Conservation (phyloP, 1,139 yeast genomes). For the Debaryomyces coudertii region DNA sequence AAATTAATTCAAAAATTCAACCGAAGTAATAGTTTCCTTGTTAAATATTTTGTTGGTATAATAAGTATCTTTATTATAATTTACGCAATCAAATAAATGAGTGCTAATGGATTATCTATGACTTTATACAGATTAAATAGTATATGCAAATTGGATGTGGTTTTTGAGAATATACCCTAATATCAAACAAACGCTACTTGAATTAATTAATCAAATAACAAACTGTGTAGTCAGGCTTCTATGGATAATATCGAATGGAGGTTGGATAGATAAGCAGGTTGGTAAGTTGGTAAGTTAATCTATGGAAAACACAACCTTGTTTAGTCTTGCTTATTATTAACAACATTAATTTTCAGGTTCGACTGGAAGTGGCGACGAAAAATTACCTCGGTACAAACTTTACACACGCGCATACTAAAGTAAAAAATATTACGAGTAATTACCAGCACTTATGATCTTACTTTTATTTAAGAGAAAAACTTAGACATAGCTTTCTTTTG, state of each 20-base stretch:
- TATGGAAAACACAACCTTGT: constrained; percentile 8
- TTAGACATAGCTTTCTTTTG: constrained; percentile 86
- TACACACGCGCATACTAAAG: constrained; percentile 9
- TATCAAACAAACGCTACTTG: constrained; percentile 4
- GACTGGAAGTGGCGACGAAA: constrained; percentile 17
- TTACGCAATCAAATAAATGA: constrained; percentile 30
- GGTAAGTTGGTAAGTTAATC: constrained; percentile 7
- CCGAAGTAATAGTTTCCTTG: background rate
- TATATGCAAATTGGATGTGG: constrained; percentile 10
- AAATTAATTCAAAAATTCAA: constrained; percentile 1
- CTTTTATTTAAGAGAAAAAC: constrained; percentile 51
- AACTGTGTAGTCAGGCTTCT: constrained; percentile 4
- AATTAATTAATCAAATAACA: constrained; percentile 2
- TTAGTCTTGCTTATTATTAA: constrained; percentile 6
- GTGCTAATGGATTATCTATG: constrained; percentile 21
- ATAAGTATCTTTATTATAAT: constrained; percentile 6
- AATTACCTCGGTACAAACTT: constrained; percentile 10
- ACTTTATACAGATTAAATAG: constrained; percentile 9
- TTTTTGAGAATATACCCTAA: constrained; percentile 8
- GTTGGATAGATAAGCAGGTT: constrained; percentile 10
- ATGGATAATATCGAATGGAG: constrained; percentile 9
- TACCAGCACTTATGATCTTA: constrained; percentile 7
- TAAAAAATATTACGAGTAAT: constrained; percentile 7
- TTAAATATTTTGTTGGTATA: constrained; percentile 3
- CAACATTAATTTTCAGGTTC: constrained; percentile 9